phyloP scores from a whole-genome alignment of 2,329 filamentous ascomycete species.

The Calonectria henricotiae region DNA sequence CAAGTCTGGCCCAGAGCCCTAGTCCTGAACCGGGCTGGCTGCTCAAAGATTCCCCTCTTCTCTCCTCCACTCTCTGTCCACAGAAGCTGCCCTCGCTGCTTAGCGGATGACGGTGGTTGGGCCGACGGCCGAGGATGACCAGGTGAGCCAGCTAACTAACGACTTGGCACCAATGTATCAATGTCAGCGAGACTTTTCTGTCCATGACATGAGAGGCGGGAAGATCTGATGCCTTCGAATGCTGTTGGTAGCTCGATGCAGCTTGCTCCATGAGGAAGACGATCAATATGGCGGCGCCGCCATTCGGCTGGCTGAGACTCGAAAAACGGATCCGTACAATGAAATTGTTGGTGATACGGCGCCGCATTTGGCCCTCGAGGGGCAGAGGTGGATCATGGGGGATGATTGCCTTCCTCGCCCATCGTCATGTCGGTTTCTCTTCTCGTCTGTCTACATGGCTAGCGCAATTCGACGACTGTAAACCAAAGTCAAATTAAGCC shows the following conservation, averaged over 20 bases:
- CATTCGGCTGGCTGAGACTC: slow-evolving; percentile 3
- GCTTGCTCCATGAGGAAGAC: slow-evolving; percentile 18
- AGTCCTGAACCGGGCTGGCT: slow-evolving; percentile 27
- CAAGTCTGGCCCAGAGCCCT: slow-evolving; percentile 13
- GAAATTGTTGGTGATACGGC: slow-evolving; percentile 18
- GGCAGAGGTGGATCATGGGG: slow-evolving; percentile 23
- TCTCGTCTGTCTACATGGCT: slow-evolving; percentile 26
- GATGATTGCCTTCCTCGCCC: slow-evolving; percentile 14
- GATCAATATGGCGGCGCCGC: slow-evolving; percentile 18
- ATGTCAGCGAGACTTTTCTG: slow-evolving; percentile 11
- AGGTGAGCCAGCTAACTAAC: slow-evolving; percentile 8
- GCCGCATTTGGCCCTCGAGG: slow-evolving; percentile 8
- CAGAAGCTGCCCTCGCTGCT: slow-evolving; percentile 11
- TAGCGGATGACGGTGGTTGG: slow-evolving; percentile 20
- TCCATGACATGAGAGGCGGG: slow-evolving; percentile 21
- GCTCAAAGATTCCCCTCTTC: slow-evolving; percentile 22
- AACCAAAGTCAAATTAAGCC: slow-evolving; percentile 18
- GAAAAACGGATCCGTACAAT: slow-evolving; percentile 11
- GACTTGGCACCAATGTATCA: slow-evolving; percentile 19
- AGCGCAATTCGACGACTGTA: slow-evolving; percentile 10
- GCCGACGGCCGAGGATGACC: slow-evolving; percentile 4
- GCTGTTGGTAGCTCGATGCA: slow-evolving; percentile 13
- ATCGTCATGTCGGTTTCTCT: slow-evolving; percentile 18
- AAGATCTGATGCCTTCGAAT: slow-evolving; percentile 22
- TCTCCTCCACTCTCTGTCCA: slow-evolving; percentile 15